phyloP scores from a whole-genome alignment of 1,284 basidiomycete genomes.

The Puccinia hordei region DNA sequence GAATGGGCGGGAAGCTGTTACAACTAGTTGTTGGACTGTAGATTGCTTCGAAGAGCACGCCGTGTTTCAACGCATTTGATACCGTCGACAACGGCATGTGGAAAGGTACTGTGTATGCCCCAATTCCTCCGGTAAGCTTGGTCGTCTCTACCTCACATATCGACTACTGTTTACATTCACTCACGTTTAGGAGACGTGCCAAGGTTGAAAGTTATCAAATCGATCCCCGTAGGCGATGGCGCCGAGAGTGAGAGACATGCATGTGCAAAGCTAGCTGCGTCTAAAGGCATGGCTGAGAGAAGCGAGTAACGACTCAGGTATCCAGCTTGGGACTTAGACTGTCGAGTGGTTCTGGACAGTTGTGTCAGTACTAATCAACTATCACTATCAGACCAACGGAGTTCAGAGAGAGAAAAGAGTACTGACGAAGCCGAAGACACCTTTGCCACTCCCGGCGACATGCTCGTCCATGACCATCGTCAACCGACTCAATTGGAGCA shows the following conservation, averaged over 20 bases:
- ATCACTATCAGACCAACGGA: too few species aligned
- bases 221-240: conserved; percentile 23
- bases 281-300: conserved; percentile 17
- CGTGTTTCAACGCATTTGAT: conserved; percentile 20
- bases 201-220: conserved; percentile 33
- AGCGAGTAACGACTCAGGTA: conserved; percentile 35
- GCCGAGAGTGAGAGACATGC: conserved; percentile 31
- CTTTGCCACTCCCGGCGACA: conserved; percentile 14
- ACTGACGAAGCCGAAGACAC: conserved; percentile 42
- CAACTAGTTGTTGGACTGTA: conserved; percentile 9
- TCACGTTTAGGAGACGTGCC: conserved; percentile 18
- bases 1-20: background rate
- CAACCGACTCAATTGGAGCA: too few species aligned
- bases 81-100: conserved; percentile 33
- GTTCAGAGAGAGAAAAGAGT: background rate
- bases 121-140: too few species aligned
- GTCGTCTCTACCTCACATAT: background rate
- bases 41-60: conserved; percentile 15
- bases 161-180: background rate
- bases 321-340: conserved; percentile 23
- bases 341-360: background rate
- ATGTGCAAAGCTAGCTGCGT: conserved; percentile 15
- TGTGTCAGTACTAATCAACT: background rate
- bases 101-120: conserved; percentile 23
- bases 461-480: too few species aligned